Evolutionary conservation across 805 yeast genomes (phyloP), one percentile per base, ranked within the genome.

Genomic region (Ogataea sp.): DNA sequence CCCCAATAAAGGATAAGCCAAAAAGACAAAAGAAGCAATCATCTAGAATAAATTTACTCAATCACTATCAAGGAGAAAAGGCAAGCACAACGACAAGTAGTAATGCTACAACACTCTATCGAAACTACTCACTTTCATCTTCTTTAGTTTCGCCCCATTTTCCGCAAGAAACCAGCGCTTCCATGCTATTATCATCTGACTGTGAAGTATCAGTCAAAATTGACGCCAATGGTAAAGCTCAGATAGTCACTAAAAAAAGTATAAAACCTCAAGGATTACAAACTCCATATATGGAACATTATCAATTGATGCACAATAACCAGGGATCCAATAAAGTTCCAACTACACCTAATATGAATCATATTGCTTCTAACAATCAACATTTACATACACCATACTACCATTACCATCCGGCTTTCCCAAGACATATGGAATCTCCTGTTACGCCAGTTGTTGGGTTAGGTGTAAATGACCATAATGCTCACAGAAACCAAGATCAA

Each of bases 181-280:
- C 23, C 28, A 34, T n/a, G 27, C 34, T 48, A n/a, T 40, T 51
- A 8, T 49, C 53, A 4, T 34, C 48, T 1, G 42, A 50, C 18
- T 48, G 36, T 27, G 49, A 54, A 38, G 45, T 54, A 17, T 45
- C 55, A 0, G 49, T 54, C 6, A 47, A 51, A 24, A 44, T 54
- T 2, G 44, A 45, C 37, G 40, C 53, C 9, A 53, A 52, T 20
- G 59, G 59, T 28, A 52, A 50, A 35, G 68, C 59, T 37, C 46
- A 50, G 39, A 51, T 44, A 44, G 61, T 39, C 30, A 57, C 46
- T 17, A 15, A 34, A 25, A 25, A 20, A 37, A 55, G 47, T 45
- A 33, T 8, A 16, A 10, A 14, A 23, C 20, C 20, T 23, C 8
- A 15, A 9, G 28, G n/a, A 33, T 23, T 23, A 17, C 33, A 51